A percentile compares a stretch with the other conserved stretches of the same genome.
Conservation (phyloP, 2,329 filamentous ascomycete species). For the Aspergillus niger region DNA sequence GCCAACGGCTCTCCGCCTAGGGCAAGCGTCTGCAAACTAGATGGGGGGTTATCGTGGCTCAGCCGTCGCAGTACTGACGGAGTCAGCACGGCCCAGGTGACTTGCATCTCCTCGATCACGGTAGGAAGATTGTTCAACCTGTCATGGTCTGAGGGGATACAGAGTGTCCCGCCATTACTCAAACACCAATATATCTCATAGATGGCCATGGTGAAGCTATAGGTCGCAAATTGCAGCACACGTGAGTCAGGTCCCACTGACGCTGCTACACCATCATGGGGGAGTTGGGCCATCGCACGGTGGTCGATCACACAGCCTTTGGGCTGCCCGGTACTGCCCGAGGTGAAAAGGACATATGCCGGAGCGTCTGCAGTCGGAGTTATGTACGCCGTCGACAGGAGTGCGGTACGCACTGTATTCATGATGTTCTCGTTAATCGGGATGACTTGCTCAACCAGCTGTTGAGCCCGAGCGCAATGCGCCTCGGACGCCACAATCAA, state of each 20-base stretch:
- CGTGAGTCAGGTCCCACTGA: not conserved
- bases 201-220: slow-evolving; percentile 2
- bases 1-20: slow-evolving; percentile 14
- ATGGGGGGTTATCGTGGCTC: slow-evolving; percentile 13
- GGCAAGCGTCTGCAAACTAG: slow-evolving; percentile 9
- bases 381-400: not conserved
- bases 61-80: slow-evolving; percentile 34
- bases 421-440: not conserved
- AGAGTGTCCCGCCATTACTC: not conserved
- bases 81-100: slow-evolving; percentile 40
- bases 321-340: slow-evolving; percentile 14
- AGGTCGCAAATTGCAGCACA: slow-evolving; percentile 11
- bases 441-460: too few relatives aligned
- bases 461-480: not conserved
- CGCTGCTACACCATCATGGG: not conserved
- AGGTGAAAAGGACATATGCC: slow-evolving; percentile 16
- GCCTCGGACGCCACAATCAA: slow-evolving; percentile 6
- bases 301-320: slow-evolving; percentile 16
- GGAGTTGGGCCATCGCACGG: not conserved
- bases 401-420: too few relatives aligned
- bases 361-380: not conserved
- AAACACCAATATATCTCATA: slow-evolving; percentile 1
- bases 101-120: slow-evolving; percentile 26
- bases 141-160: slow-evolving; percentile 3
- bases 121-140: slow-evolving; percentile 12